Percentiles rank a stretch among this genome's conserved stretches.
Conservation (phyloP, 805 yeast species). For the Candida fluviatilis region DNA sequence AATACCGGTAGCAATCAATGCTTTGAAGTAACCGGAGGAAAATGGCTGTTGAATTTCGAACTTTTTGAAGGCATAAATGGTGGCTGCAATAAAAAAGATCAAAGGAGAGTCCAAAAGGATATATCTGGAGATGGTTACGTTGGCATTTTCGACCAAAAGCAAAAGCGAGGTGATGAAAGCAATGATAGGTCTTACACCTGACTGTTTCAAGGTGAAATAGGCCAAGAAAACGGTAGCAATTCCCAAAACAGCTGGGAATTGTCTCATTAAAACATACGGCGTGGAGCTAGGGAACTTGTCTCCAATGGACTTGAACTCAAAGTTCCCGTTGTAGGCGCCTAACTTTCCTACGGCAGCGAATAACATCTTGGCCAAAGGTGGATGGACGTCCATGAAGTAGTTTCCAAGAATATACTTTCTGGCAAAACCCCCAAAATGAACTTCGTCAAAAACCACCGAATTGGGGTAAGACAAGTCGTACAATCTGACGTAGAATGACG, state of each 20-base stretch:
- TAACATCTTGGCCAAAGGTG: conserved; percentile 75
- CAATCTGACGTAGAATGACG: conserved; percentile 58
- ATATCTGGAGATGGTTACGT: conserved; percentile 68
- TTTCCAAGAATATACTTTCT: conserved; percentile 65
- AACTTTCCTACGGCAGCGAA: conserved; percentile 65
- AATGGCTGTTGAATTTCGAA: conserved; percentile 65
- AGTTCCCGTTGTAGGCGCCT: conserved; percentile 71
- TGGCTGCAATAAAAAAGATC: conserved; percentile 69
- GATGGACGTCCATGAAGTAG: conserved; percentile 73
- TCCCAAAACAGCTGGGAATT: conserved; percentile 65
- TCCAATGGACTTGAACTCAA: conserved; percentile 65
- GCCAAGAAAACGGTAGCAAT: conserved; percentile 60
- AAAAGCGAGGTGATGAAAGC: conserved; percentile 54
- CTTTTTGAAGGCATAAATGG: conserved; percentile 61
- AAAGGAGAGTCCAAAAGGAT: conserved; percentile 74
- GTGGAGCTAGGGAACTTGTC: conserved; percentile 51
- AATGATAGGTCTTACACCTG: conserved; percentile 66
- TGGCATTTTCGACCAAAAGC: conserved; percentile 63
- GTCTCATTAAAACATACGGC: conserved; percentile 70
- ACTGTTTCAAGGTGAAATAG: conserved; percentile 64
- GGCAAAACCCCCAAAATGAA: conserved; percentile 96
- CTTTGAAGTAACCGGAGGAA: conserved; percentile 51
- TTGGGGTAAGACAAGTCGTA: conserved; percentile 61
- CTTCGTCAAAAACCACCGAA: conserved; percentile 89
- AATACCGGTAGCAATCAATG: conserved; percentile 60